These are phyloP conservation scores for Rhamnella rubrinervis DNA, from an alignment of 331 rosid genomes.

Conservation along the genomic window DNA sequence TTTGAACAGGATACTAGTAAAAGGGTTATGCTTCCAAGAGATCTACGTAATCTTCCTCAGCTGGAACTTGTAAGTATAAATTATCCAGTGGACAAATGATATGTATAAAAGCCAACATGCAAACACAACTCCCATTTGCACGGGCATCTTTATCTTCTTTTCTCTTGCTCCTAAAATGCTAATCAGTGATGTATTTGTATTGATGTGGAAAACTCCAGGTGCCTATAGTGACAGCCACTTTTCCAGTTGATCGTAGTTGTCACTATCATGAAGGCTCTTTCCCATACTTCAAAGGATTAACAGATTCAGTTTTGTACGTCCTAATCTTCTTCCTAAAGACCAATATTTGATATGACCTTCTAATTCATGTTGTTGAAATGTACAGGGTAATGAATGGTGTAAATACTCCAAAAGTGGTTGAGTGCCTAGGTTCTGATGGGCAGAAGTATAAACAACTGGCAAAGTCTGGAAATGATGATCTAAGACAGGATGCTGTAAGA, in stretches of 20 bases:
- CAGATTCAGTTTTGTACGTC: slow-evolving; percentile 71
- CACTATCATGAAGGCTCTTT: slow-evolving; percentile 80
- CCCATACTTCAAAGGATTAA: slow-evolving; percentile 84
- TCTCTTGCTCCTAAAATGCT: not conserved
- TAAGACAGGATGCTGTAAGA: slow-evolving; percentile 94
- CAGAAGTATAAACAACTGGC: slow-evolving; percentile 79
- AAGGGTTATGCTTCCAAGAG: slow-evolving; percentile 80
- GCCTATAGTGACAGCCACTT: slow-evolving; percentile 90
- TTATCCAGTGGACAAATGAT: too few species aligned
- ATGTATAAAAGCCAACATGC: too few species aligned
- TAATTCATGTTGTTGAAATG: slow-evolving; percentile 22
- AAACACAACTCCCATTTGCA: too few species aligned
- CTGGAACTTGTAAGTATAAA: slow-evolving; percentile 75
- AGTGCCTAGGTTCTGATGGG: slow-evolving; percentile 95
- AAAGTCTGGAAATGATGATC: slow-evolving; percentile 95
- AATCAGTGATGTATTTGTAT: slow-evolving; percentile 1
- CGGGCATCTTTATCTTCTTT: not conserved
- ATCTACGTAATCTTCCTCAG: slow-evolving; percentile 61
- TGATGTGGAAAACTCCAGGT: slow-evolving; percentile 52
- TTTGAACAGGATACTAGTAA: slow-evolving; percentile 79
- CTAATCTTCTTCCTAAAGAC: slow-evolving; percentile 10
- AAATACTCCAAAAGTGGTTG: slow-evolving; percentile 96
- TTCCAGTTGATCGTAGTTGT: slow-evolving; percentile 76
- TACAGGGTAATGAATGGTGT: slow-evolving; percentile 91
- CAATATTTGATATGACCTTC: slow-evolving; percentile 18